Base-by-base conservation (phyloP, 495 filamentous ascomycete species). In the Xylaria curta region DNA sequence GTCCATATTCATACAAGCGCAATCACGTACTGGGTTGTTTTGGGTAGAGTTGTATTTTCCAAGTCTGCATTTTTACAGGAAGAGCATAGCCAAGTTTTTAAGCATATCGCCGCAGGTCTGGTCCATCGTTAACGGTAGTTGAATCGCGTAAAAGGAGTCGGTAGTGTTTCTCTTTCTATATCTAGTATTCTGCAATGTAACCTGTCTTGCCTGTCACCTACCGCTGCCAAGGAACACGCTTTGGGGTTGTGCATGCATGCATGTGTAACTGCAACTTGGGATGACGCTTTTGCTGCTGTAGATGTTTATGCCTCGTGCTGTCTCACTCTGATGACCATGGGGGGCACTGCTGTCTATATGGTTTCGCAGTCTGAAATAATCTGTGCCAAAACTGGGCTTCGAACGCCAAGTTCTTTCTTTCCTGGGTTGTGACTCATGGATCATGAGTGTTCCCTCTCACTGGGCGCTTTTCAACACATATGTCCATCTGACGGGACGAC, bases 361-460 rank as follows among this genome's bases (percentile, higher is more conserved):
- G 54, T n/a, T 31, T 59, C 31, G 28, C 54, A 59, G 13, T 8
- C 5, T 33, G 28, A 33, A 10, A 12, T 33, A n/a, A 19, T 15
- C 28, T 58, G 8, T 59, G 33, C 54, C 54, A 31, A 59, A 12
- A 28, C 31, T 59, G 54, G 13, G 54, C 54, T 33, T 59, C 38
- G 58, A 60, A 9, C 38, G 8, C 21, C 36, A 19, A n/a, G 49
- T 56, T 67, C 33, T 67, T 26, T 44, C 21, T 40, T 7, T 2
- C 63, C 49, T 15, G 33, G 47, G 36, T 26, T n/a, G 49, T 67
- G 49, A 67, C 47, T 56, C 36, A 67, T 67, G 12, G 46, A n/a
- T 17, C 46, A 66, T 33, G 40, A 12, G 21, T 15, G 28, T 65
- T 65, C 38, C 15, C 62, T 49, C 12, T 19, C 3, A 61, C 26